Evolutionary conservation across 2,329 filamentous ascomycete genomes (phyloP).

Genomic region (Diaporthe citrichinensis): DNA sequence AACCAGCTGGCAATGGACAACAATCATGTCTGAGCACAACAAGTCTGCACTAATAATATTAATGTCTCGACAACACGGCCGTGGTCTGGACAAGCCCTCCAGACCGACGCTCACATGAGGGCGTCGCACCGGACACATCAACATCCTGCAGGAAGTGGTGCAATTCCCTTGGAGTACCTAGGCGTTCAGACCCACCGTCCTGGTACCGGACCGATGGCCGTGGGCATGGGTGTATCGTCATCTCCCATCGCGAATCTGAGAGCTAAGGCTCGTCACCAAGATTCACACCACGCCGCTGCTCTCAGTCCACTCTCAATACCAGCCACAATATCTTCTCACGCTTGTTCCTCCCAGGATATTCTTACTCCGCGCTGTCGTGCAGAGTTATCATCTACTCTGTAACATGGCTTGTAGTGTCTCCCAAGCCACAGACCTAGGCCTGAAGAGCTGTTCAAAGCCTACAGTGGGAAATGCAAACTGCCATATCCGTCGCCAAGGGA

Average conservation of each 20-base stretch:
- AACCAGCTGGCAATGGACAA: neutral
- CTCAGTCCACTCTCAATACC: neutral
- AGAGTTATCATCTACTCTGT: neutral
- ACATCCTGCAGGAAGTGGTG: neutral
- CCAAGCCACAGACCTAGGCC: no score
- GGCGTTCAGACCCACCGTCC: constrained; percentile 1
- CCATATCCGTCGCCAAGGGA: neutral
- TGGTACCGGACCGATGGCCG: constrained; percentile 3
- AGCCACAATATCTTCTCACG: neutral
- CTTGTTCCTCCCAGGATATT: neutral
- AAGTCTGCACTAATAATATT: neutral
- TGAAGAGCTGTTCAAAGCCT: neutral
- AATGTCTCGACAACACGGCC: neutral
- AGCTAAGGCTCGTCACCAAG: constrained; percentile 29
- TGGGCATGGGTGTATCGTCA: constrained; percentile 11
- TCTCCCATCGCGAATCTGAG: constrained; percentile 26
- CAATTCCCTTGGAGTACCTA: neutral
- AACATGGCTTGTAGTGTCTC: neutral
- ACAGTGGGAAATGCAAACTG: neutral
- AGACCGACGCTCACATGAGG: neutral
- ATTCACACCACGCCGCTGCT: neutral
- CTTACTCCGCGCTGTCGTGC: neutral
- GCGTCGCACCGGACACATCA: neutral
- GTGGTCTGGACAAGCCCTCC: neutral
- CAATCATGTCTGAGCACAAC: neutral